Base-by-base conservation (phyloP, 768 basidiomycete species). In the Collybia nuda region DNA sequence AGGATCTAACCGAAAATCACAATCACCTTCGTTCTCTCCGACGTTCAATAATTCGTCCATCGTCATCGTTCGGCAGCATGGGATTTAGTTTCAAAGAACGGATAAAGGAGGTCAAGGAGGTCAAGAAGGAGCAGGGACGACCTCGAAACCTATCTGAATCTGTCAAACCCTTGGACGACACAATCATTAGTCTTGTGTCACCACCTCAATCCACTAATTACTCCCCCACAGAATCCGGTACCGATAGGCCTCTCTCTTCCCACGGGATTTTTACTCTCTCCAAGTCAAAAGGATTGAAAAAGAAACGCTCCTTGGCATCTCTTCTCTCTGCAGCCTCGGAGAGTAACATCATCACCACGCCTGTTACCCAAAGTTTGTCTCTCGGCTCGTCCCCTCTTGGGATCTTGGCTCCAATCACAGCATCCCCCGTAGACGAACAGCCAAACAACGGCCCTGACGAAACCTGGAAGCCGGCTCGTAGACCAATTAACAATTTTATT, bases 291-390 rank as follows among this genome's bases (percentile, higher is more conserved):
- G 47, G 52, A 1, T 37, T 71, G 45, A 72, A 65, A 63, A 70
- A 68, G 54, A 74, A 73, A 57, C 64, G 67, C 41, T 74, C 75
- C 11, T 59, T 74, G 43, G 61, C 64, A 14, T 66, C 73, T 22
- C 62, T 74, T 43, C 64, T 71, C 28, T 44, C 55, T 37, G 44
- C 55, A 5, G 36, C 52, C 40, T 53, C 57, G 39, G 51, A 59
- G 37, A 21, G 43, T 23, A 35, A 18, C 43, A 18, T 24, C 55
- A 36, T 39, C 56, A 39, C 50, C 17, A 40, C 22, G n/a, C 15
- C 39, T 26, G 3, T 57, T 54, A 15, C 47, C 55, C 48, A 48
- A 54, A 17, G 44, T 50, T 4, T 50, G 38, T 28, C 24, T 22
- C 35, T 50, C 7, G 29, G 43, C 6, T 46, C 44, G 24, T 26